Conservation (phyloP, 148 eudicot species). For the Diospyros lotus region DNA sequence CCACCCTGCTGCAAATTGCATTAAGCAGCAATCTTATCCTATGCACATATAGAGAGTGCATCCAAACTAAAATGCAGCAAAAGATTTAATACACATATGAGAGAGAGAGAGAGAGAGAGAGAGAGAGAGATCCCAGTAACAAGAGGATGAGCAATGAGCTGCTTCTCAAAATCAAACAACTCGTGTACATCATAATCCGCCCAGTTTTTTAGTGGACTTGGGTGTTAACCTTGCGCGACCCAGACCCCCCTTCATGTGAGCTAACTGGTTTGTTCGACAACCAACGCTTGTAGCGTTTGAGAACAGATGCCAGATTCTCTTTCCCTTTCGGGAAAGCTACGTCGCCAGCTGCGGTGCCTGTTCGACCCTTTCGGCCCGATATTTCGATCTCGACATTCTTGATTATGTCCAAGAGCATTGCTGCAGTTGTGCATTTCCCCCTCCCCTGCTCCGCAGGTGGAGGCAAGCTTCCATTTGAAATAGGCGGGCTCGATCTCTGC, state of each 20-base stretch:
- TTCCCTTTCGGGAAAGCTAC: constrained; percentile 98
- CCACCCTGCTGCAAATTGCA: constrained; percentile 8
- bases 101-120: constrained; percentile 12
- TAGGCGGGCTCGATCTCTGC: constrained; percentile 54
- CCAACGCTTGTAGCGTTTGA: constrained; percentile 89
- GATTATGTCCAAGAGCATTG: constrained; percentile 63
- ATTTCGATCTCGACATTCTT: constrained; percentile 87
- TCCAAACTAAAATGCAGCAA: constrained; percentile 10
- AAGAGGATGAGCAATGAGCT: constrained; percentile 8
- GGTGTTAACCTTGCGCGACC: constrained; percentile 28
- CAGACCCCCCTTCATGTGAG: constrained; percentile 30
- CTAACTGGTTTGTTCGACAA: constrained; percentile 58
- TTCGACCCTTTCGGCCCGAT: constrained; percentile 78
- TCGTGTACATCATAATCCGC: background rate
- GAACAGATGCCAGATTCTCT: constrained; percentile 94
- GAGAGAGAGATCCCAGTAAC: constrained; percentile 1
- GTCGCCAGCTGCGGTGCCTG: constrained; percentile 96
- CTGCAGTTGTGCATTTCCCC: constrained; percentile 69
- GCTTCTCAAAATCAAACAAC: constrained; percentile 1
- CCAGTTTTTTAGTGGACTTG: background rate
- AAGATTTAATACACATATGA: background rate
- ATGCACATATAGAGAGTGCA: constrained; percentile 5
- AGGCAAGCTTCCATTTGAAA: constrained; percentile 56
- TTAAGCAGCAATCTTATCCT: constrained; percentile 9
- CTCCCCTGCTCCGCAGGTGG: constrained; percentile 53